Conservation (phyloP, 306 rosid species). For the Castanopsis chinensis region DNA sequence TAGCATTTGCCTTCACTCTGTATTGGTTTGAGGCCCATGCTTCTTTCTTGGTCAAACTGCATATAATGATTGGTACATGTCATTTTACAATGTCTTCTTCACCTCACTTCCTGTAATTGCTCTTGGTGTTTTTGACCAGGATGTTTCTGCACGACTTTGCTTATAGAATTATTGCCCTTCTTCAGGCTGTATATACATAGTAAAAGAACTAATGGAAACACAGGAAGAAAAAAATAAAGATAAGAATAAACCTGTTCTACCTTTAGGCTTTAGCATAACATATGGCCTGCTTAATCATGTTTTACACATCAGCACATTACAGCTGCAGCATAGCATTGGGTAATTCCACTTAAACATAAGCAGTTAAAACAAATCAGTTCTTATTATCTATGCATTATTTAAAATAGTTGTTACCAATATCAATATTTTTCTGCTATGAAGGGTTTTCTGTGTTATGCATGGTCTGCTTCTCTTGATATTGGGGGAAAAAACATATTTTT, state of each 20-base stretch:
- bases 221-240: not conserved
- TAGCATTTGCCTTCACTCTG: conserved; percentile 78
- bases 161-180: conserved; percentile 32
- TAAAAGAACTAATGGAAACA: not conserved
- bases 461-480: too few relatives aligned
- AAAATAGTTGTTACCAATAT: too few relatives aligned
- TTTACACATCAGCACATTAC: not conserved
- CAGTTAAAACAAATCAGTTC: too few relatives aligned
- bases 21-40: conserved; percentile 90
- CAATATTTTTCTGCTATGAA: too few relatives aligned
- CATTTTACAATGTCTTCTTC: conserved; percentile 91
- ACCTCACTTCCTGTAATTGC: conserved; percentile 90
- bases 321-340: too few relatives aligned
- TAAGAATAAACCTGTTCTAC: too few relatives aligned
- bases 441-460: too few relatives aligned
- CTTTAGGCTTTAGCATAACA: not conserved
- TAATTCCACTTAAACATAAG: too few relatives aligned
- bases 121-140: conserved; percentile 90
- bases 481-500: too few relatives aligned
- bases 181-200: not conserved
- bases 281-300: not conserved
- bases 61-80: conserved; percentile 92
- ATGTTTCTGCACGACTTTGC: conserved; percentile 79
- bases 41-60: conserved; percentile 81
- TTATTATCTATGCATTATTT: too few relatives aligned